Percentiles rank a stretch among this genome's conserved stretches.
Evolutionary conservation across 2,329 filamentous ascomycete species (phyloP).

Genomic region (Mycocentrospora acerina): DNA sequence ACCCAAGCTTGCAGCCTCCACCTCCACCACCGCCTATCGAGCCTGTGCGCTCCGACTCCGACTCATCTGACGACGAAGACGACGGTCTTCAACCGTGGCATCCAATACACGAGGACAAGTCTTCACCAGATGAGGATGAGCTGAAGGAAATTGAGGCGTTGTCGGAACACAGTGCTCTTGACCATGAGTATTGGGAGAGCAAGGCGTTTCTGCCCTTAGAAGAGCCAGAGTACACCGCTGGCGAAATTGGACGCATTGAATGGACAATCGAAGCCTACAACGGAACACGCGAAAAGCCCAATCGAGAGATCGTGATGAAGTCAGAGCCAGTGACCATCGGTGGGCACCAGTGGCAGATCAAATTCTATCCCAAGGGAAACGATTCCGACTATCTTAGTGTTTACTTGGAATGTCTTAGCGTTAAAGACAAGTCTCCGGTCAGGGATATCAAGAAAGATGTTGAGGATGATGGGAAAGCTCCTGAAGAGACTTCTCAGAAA

Average conservation of each 20-base stretch:
- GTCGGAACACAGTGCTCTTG: conserved; percentile 56
- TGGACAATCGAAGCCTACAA: conserved; percentile 62
- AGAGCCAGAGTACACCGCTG: conserved; percentile 58
- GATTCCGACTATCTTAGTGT: conserved; percentile 60
- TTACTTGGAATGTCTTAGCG: conserved; percentile 61
- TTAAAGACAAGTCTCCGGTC: conserved; percentile 15
- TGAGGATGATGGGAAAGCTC: conserved; percentile 1
- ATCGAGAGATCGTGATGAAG: conserved; percentile 59
- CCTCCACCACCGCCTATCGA: conserved; percentile 38
- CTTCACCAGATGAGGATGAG: conserved; percentile 58
- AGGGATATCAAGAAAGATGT: neutral
- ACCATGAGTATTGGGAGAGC: conserved; percentile 61
- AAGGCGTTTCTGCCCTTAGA: conserved; percentile 58
- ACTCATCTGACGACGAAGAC: conserved; percentile 42
- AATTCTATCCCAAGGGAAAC: conserved; percentile 65
- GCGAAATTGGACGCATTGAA: conserved; percentile 57
- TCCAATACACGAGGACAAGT: conserved; percentile 58
- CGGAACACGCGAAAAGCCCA: conserved; percentile 62
- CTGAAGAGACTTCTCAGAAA: neutral
- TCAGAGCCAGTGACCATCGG: conserved; percentile 59
- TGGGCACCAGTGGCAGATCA: conserved; percentile 65
- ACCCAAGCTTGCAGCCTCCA: conserved; percentile 26
- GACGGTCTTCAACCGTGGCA: conserved; percentile 50
- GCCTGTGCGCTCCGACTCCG: conserved; percentile 30
- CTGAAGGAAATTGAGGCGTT: conserved; percentile 57